Evolutionary conservation across 2,329 filamentous ascomycete species (phyloP), one percentile per base, ranked within the genome.

Genomic region (Trichoderma gracile): DNA sequence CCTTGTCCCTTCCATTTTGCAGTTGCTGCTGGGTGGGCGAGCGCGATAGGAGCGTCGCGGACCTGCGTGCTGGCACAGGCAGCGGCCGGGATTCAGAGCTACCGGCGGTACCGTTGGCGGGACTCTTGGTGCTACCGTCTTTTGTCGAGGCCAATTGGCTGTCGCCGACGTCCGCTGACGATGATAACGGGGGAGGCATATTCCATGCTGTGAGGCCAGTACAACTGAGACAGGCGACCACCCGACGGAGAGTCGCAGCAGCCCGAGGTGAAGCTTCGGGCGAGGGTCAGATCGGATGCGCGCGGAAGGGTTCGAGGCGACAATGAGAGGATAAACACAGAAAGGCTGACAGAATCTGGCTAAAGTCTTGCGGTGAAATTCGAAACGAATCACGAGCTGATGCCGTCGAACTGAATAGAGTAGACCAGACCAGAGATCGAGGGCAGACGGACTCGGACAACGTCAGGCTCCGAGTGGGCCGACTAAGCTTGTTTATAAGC

Each of bases 1-100:
- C 76, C 63, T 74, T 72, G 25, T 73, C 76, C 63, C 74, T 77
- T 64, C 64, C 70, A 71, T 71, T 72, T 66, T 75, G 75, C 47
- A 87, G 87, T 67, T 75, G 75, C 53, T 86, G 87, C 53, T 86
- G 87, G 71, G 87, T 89, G 71, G 86, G 89, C 61, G 88, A 90
- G 69, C 89, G 85, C 71, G 74, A 70, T 25, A 73, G 57, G 61
- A 73, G 71, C 61, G 70, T 52, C n/a, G 67, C 69, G 33, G 69
- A 65, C 8, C 66, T 64, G 38, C 65, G 66, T 52, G 53, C 64
- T 12, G 33, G 33, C 55, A 68, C 65, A 33, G 67, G 63, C 27
- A 65, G 64, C 15, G 65, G 45, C 68, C 71, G 71, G 38, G 70
- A 64, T 38, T 76, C 74, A 65, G 73, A 70, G 53, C 60, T 67